Evolutionary conservation across 2,329 filamentous ascomycete genomes (phyloP).

Genomic region (Fusarium redolens): DNA sequence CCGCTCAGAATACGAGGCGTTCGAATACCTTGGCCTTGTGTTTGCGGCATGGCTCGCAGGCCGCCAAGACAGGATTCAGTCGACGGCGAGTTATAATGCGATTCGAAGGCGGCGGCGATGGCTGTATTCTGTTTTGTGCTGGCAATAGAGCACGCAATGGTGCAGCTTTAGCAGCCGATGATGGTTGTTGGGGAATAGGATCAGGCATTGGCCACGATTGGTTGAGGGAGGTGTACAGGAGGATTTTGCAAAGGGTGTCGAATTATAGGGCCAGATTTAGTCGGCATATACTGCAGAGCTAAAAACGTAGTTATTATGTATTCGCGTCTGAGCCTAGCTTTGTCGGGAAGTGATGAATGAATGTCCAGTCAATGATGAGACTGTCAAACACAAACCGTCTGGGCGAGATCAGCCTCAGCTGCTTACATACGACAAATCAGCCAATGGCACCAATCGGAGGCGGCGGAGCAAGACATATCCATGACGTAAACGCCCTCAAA

Average conservation of each 20-base stretch:
- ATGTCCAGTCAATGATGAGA: no score
- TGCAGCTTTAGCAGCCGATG: not conserved
- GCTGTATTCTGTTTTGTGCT: not conserved
- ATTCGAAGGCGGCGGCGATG: not conserved
- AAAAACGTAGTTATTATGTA: no score
- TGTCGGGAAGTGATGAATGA: no score
- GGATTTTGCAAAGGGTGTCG: no score
- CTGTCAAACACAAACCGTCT: no score
- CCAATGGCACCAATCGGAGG: not conserved
- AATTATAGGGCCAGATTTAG: no score
- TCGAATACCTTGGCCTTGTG: conserved; percentile 34
- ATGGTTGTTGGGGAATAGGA: not conserved
- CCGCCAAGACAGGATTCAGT: conserved; percentile 15
- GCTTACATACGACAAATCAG: not conserved
- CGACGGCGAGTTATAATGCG: not conserved
- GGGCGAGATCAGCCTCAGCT: not conserved
- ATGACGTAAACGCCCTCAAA: not conserved
- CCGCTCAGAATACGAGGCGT: not conserved
- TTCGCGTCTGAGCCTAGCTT: no score
- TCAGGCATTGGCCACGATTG: not conserved
- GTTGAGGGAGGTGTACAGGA: no score
- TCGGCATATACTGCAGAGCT: not conserved
- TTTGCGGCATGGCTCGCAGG: conserved; percentile 36
- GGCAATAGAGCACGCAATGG: conserved; percentile 4
- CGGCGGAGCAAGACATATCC: not conserved